phyloP scores from a whole-genome alignment of 78 protist genomes.

The Monosiga brevicollis region DNA sequence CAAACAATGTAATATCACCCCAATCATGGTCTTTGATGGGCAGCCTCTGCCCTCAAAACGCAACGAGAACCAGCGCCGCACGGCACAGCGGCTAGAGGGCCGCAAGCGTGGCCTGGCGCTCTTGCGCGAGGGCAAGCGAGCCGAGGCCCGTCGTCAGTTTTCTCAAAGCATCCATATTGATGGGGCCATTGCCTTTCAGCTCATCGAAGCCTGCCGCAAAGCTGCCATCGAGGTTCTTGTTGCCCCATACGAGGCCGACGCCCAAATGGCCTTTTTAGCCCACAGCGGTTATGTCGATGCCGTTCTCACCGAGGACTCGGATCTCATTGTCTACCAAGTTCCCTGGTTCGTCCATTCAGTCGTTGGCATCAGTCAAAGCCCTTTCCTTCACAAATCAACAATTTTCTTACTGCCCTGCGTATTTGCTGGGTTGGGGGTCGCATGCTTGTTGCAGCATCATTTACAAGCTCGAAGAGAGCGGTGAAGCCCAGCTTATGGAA shows the following conservation, averaged over 20 bases:
- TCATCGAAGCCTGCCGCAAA: conserved; percentile 27
- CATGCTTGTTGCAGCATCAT: no score
- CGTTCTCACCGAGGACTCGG: conserved; percentile 93
- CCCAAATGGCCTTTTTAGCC: conserved; percentile 90
- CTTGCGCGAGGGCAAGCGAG: conserved; percentile 30
- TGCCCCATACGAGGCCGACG: conserved; percentile 99
- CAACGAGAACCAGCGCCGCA: conserved; percentile 50
- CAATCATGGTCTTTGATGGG: conserved; percentile 55
- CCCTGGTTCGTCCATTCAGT: no score
- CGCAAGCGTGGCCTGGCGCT: conserved; percentile 16
- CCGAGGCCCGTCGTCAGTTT: conserved; percentile 29
- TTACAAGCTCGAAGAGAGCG: no score
- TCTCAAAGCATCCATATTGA: conserved; percentile 62
- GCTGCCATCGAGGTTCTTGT: conserved; percentile 59
- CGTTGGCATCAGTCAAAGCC: no score
- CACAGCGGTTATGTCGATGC: conserved; percentile 45
- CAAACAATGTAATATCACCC: not conserved
- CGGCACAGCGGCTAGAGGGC: conserved; percentile 13
- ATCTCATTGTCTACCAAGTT: conserved; percentile 86
- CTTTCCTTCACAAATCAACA: no score
- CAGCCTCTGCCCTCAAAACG: conserved; percentile 65
- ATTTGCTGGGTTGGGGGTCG: no score
- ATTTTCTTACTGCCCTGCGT: no score
- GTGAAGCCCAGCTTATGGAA: no score
- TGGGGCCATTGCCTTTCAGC: conserved; percentile 54